Evolutionary conservation across 306 rosid species (phyloP).

Genomic region (Bauhinia variegata): DNA sequence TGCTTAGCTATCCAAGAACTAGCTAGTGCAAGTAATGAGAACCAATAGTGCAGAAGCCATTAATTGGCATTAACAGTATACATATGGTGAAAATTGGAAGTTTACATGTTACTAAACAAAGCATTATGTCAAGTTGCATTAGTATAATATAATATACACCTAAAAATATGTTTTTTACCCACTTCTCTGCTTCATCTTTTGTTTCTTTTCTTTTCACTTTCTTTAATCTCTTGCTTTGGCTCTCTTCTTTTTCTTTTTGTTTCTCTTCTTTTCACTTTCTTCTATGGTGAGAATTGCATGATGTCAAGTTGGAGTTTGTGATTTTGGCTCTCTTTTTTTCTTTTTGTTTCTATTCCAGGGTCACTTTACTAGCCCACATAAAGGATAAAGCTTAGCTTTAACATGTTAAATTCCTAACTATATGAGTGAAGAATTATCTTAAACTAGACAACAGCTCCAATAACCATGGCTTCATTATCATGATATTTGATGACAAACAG

Average conservation of each 20-base stretch:
- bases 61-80: slow-evolving; percentile 2
- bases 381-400: slow-evolving; percentile 22
- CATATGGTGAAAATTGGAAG: slow-evolving; percentile 29
- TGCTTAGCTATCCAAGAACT: slow-evolving; percentile 35
- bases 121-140: slow-evolving; percentile 34
- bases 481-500: slow-evolving; percentile 30
- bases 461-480: slow-evolving; percentile 35
- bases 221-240: too few species aligned
- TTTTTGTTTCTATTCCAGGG: too few species aligned
- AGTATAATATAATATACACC: slow-evolving; percentile 21
- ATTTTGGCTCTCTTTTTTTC: slow-evolving; percentile 16
- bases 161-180: neutral
- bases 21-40: slow-evolving; percentile 29
- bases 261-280: too few species aligned
- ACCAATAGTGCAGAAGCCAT: slow-evolving; percentile 7
- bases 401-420: slow-evolving; percentile 15
- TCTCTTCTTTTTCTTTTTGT: too few species aligned
- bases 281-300: too few species aligned
- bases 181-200: neutral
- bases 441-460: slow-evolving; percentile 38
- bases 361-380: slow-evolving; percentile 9
- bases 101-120: slow-evolving; percentile 25
- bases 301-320: slow-evolving; percentile 23
- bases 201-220: too few species aligned
- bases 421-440: slow-evolving; percentile 30